Evolutionary conservation across 139 green algal genomes (phyloP).

Genomic region (Zygnema circumcarinatum): DNA sequence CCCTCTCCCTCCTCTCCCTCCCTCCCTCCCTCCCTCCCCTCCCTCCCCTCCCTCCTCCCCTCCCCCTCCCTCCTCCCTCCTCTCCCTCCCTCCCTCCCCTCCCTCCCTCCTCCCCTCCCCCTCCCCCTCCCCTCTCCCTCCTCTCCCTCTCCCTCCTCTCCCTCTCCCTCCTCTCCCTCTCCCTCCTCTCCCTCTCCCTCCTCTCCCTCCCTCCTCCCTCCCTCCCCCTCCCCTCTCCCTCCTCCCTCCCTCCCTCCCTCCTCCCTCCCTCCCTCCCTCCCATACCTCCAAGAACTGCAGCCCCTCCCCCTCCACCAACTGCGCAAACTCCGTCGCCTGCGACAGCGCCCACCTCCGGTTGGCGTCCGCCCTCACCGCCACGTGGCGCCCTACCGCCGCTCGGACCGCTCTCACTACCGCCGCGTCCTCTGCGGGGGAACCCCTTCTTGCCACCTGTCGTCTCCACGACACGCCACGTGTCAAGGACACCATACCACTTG

Average conservation of each 20-base stretch:
- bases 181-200: too few species aligned
- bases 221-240: too few species aligned
- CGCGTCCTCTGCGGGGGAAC: slow-evolving; percentile 76
- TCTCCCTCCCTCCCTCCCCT: not conserved
- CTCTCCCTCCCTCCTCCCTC: too few species aligned
- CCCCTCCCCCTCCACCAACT: not conserved
- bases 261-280: too few species aligned
- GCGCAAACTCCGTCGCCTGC: slow-evolving; percentile 71
- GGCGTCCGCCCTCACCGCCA: slow-evolving; percentile 84
- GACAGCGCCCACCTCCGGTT: slow-evolving; percentile 85
- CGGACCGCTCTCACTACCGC: slow-evolving; percentile 72
- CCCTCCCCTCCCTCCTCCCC: not conserved
- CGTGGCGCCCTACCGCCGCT: slow-evolving; percentile 65
- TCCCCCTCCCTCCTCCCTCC: too few species aligned
- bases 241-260: too few species aligned
- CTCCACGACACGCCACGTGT: not conserved
- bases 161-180: too few species aligned
- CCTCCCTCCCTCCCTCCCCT: not conserved
- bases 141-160: too few species aligned
- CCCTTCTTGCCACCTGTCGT: slow-evolving; percentile 52
- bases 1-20: not conserved
- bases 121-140: not conserved
- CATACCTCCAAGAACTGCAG: slow-evolving; percentile 69
- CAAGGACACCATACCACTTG: not conserved
- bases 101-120: not conserved